Conservation (phyloP, 805 yeast species). For the Yamadazyma scolyti region DNA sequence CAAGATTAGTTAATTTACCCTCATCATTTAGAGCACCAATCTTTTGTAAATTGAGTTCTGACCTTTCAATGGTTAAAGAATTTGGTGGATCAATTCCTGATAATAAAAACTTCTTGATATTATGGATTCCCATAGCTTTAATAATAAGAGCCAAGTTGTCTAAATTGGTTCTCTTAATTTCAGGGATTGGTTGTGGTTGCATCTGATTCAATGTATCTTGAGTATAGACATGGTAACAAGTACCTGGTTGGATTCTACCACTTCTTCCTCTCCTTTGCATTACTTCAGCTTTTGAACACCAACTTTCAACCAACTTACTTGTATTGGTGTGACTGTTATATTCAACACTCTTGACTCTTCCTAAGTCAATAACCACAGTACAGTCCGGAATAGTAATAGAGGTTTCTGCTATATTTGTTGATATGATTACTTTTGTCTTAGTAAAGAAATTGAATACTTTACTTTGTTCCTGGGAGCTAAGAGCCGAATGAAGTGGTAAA, state of each 20-base stretch:
- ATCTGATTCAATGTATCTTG: conserved; percentile 50
- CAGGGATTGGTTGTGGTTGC: conserved; percentile 80
- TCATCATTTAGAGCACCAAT: conserved; percentile 62
- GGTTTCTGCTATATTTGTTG: conserved; percentile 96
- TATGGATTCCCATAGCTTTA: conserved; percentile 79
- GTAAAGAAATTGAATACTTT: conserved; percentile 64
- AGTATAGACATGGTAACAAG: conserved; percentile 78
- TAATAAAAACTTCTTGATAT: conserved; percentile 66
- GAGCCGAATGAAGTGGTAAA: conserved; percentile 88
- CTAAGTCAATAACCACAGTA: conserved; percentile 86
- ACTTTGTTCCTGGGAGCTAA: conserved; percentile 78
- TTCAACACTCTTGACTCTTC: conserved; percentile 74
- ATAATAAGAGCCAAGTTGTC: conserved; percentile 82
- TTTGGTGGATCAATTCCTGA: conserved; percentile 84
- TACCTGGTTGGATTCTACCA: conserved; percentile 88
- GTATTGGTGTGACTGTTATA: conserved; percentile 68
- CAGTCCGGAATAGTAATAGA: conserved; percentile 95
- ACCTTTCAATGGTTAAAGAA: conserved; percentile 44
- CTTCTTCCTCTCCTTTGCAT: conserved; percentile 95
- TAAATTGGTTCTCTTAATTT: conserved; percentile 76
- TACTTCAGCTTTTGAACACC: conserved; percentile 89
- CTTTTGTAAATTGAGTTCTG: conserved; percentile 52
- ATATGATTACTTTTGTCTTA: conserved; percentile 71
- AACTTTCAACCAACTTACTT: conserved; percentile 68
- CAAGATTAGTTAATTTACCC: conserved; percentile 64